Evolutionary conservation across 768 basidiomycete genomes (phyloP).

Genomic region (Russula sp.): DNA sequence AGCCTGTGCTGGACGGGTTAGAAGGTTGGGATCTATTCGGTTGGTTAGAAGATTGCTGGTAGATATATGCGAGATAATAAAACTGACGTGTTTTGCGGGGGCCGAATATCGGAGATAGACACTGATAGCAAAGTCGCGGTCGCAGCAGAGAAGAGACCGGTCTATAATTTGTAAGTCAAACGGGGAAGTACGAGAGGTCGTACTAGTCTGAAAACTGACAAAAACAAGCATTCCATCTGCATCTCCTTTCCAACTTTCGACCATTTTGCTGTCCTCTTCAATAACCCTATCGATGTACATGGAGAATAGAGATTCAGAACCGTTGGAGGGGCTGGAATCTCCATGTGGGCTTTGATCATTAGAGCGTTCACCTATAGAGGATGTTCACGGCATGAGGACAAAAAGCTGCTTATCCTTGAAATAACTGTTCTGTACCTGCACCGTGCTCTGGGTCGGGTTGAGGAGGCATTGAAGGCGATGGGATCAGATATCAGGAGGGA

Average conservation of each 20-base stretch:
- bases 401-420: not conserved
- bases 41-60: not conserved
- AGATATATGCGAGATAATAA: conserved; percentile 16
- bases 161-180: not conserved
- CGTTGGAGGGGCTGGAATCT: conserved; percentile 1
- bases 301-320: conserved; percentile 16
- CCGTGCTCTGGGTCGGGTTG: not conserved
- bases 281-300: conserved; percentile 19
- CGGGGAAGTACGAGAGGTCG: not conserved
- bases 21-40: not conserved
- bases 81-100: conserved; percentile 2
- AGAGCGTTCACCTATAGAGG: not conserved
- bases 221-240: conserved; percentile 24
- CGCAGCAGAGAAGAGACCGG: conserved; percentile 27
- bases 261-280: conserved; percentile 20
- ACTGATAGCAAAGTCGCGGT: conserved; percentile 22
- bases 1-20: not conserved
- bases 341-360: not conserved
- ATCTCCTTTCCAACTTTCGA: conserved; percentile 25
- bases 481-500: not conserved
- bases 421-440: not conserved
- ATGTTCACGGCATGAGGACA: no score
- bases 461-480: not conserved
- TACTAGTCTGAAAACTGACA: not conserved
- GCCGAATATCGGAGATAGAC: conserved; percentile 16